Evolutionary conservation across 192 early-diverging fungal species (phyloP).

Genomic region (Backusella luteola): DNA sequence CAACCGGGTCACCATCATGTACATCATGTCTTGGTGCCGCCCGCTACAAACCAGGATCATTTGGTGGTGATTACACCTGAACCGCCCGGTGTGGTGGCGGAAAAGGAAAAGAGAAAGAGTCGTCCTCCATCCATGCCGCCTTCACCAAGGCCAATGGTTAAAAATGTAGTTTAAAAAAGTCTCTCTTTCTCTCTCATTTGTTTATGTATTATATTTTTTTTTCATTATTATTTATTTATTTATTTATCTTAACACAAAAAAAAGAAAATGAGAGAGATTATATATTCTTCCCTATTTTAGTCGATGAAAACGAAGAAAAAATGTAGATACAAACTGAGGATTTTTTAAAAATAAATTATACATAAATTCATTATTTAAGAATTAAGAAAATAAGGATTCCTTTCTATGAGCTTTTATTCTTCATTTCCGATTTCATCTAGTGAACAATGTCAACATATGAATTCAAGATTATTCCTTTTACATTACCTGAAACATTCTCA

Average conservation of each 20-base stretch:
- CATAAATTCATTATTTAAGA: background rate
- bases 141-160: background rate
- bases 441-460: background rate
- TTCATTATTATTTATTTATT: background rate
- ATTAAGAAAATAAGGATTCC: background rate
- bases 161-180: background rate
- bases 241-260: too few species aligned
- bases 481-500: conserved; percentile 18
- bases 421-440: conserved; percentile 7
- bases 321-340: background rate
- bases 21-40: conserved; percentile 31
- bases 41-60: conserved; percentile 14
- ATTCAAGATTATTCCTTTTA: background rate
- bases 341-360: background rate
- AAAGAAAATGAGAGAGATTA: too few species aligned
- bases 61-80: conserved; percentile 30
- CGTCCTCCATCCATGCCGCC: background rate
- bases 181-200: too few species aligned
- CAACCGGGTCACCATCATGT: conserved; percentile 27
- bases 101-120: conserved; percentile 34
- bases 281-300: too few species aligned
- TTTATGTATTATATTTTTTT: background rate
- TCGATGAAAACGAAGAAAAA: too few species aligned
- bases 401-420: background rate
- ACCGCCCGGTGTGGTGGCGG: conserved; percentile 30